Conservation (phyloP, 768 basidiomycete genomes). For the Auricularia sp. region DNA sequence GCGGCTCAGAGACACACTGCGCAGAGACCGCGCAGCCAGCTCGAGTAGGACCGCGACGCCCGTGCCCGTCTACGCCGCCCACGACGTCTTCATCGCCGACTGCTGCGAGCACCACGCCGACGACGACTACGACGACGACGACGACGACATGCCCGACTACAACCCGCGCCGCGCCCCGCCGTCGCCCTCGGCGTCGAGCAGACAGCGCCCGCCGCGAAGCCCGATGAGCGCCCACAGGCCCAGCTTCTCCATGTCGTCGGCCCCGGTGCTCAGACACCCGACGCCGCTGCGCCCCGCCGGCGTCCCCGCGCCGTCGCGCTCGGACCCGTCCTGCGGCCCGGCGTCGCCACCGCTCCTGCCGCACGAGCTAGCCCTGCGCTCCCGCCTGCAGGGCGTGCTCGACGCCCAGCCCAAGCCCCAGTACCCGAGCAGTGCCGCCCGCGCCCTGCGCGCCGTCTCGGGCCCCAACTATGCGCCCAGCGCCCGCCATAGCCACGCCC, state of each 20-base stretch:
- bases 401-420: not conserved
- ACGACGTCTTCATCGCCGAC: conserved; percentile 12
- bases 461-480: not conserved
- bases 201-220: not conserved
- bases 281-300: not conserved
- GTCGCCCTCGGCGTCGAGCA: not conserved
- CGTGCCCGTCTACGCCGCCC: conserved; percentile 6
- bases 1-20: conserved; percentile 46
- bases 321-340: conserved; percentile 6
- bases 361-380: conserved; percentile 45
- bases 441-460: not conserved
- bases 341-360: conserved; percentile 29
- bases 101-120: conserved; percentile 19
- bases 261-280: not conserved
- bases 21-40: conserved; percentile 22
- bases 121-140: conserved; percentile 20
- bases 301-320: not conserved
- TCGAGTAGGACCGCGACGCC: conserved; percentile 19
- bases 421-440: not conserved
- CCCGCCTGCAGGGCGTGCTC: conserved; percentile 45
- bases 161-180: not conserved
- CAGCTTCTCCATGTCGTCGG: not conserved
- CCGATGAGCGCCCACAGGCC: not conserved
- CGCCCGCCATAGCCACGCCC: not conserved
- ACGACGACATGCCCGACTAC: conserved; percentile 16